phyloP scores from a whole-genome alignment of 257 asterid species.

The Prunella vulgaris region DNA sequence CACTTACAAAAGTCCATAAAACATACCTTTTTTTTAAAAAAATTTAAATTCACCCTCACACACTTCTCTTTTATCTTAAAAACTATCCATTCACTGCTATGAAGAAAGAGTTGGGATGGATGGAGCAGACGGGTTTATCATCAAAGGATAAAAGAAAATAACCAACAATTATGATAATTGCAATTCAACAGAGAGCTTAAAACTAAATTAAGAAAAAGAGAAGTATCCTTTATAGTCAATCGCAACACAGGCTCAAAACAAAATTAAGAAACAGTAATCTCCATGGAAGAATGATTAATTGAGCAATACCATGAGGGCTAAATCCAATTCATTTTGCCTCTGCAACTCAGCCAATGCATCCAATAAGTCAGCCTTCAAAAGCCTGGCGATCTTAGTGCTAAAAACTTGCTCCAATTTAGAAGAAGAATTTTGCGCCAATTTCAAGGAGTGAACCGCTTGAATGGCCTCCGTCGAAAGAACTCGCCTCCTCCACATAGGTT shows the following conservation, averaged over 20 bases:
- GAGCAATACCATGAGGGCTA: slow-evolving; percentile 42
- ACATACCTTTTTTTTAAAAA: no score
- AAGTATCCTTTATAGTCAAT: background rate
- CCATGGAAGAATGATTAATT: background rate
- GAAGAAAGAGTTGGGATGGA: no score
- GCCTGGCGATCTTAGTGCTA: slow-evolving; percentile 46
- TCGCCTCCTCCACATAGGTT: slow-evolving; percentile 66
- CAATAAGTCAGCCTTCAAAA: slow-evolving; percentile 63
- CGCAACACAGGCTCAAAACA: background rate
- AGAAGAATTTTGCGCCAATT: slow-evolving; percentile 50
- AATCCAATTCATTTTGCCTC: slow-evolving; percentile 62
- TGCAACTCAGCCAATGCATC: slow-evolving; percentile 58
- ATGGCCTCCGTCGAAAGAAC: slow-evolving; percentile 67
- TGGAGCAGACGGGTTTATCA: background rate
- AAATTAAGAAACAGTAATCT: background rate
- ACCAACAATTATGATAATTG: background rate
- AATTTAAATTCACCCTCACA: no score
- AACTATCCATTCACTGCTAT: no score
- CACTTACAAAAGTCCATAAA: no score
- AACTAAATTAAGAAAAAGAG: background rate
- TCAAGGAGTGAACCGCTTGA: slow-evolving; percentile 69
- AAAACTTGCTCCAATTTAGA: slow-evolving; percentile 43
- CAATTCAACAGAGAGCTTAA: background rate
- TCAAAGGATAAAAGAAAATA: background rate
- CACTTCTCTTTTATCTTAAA: no score